Base-by-base conservation (phyloP, 1,284 basidiomycete genomes). In the Neotropicomus parvogracilis region DNA sequence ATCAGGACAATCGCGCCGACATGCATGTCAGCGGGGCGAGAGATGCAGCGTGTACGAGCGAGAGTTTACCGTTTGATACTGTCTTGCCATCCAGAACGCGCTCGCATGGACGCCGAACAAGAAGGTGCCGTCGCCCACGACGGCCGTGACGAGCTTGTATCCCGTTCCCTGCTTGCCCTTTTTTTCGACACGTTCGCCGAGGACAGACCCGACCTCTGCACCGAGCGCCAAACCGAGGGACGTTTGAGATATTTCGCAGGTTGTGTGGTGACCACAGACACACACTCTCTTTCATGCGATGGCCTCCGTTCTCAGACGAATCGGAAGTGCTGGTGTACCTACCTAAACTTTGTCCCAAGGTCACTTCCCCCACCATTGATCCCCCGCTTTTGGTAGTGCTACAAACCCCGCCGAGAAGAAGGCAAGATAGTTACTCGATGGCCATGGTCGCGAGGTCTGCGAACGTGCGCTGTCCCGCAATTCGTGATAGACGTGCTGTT, bases 101-200 rank as follows among this genome's bases (percentile, higher is more conserved):
- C 81, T 77, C 28, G 77, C 73, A 0, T 85, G 85, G 0, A 85
- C 77, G 2, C 80, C 73, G 59, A 87, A 88, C 59, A 88, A 59
- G 59, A 74, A 88, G 3, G 75, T 77, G 0, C 85, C 85, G 57
- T 88, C 85, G 1, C 85, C 85, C 4, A 86, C 79, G 16, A 88
- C 68, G 1, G 70, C 70, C 1, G 77, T 71, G 12, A 81, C 69
- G 32, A 87, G 60, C 19, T 86, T 80, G 48, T 75, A 70, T 2
- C 61, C 60, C 50, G 57, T 29, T 45, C 55, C 34, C 42, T 41
- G 19, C 50, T 55, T 42, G 43, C 54, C 59, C 34, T 59, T 66
- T 38, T 59, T 59, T 10, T 55, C 54, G 5, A 58, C 64, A n/a
- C 59, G 52, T 6, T 69, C 71, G 3, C 75, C 80, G 5, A 85